Evolutionary conservation across 2,329 filamentous ascomycete species (phyloP).

Genomic region (Arthrobotrys pseudoclavata): DNA sequence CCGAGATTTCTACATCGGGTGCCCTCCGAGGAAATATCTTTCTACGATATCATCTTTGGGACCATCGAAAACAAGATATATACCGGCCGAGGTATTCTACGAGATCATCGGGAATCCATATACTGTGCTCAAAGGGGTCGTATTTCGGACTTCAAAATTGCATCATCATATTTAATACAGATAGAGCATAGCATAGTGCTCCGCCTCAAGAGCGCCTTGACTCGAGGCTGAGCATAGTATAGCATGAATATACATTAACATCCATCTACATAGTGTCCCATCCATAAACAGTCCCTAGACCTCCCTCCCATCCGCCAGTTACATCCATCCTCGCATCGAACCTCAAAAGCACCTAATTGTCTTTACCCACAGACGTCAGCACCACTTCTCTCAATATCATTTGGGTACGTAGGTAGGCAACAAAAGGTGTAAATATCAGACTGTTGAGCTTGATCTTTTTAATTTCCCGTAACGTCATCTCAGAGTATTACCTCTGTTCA

Average conservation of each 20-base stretch:
- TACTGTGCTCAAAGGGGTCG: background rate
- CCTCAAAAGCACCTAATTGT: background rate
- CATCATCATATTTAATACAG: background rate
- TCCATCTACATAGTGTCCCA: background rate
- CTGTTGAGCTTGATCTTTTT: constrained; percentile 60
- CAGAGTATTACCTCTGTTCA: constrained; percentile 31
- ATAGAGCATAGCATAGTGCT: background rate
- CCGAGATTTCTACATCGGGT: too few relatives aligned
- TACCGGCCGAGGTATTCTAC: too few relatives aligned
- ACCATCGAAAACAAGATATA: too few relatives aligned
- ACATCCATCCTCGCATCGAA: background rate
- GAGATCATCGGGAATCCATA: background rate
- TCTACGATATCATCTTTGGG: too few relatives aligned
- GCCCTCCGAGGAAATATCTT: too few relatives aligned
- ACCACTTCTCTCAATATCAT: background rate
- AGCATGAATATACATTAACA: too few relatives aligned
- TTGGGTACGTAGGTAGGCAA: background rate
- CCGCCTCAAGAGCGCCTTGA: too few relatives aligned
- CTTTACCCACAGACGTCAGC: constrained; percentile 11
- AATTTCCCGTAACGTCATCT: constrained; percentile 50
- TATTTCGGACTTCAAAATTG: background rate
- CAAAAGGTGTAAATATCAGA: constrained; percentile 34
- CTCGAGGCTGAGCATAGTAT: too few relatives aligned
- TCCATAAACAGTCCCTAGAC: background rate
- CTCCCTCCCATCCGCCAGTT: background rate